These are phyloP conservation scores for Yarrowia sp. DNA, from an alignment of 805 yeast species.

Conservation along the genomic window DNA sequence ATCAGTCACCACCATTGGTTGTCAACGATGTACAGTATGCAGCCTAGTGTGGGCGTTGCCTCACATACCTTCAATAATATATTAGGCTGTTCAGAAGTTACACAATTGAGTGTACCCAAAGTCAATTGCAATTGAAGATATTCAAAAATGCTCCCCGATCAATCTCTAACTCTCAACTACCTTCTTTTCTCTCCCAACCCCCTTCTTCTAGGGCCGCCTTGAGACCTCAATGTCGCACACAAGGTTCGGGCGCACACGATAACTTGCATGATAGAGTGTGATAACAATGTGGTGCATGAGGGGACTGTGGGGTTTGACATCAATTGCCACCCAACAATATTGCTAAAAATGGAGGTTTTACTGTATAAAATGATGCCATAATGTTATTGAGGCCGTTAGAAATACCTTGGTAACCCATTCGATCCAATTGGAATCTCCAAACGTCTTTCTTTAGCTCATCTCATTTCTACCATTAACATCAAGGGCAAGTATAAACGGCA, in stretches of 20 bases:
- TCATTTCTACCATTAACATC: neutral
- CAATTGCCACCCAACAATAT: neutral
- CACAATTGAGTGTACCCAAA: too few relatives aligned
- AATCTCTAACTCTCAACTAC: too few relatives aligned
- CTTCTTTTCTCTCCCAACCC: neutral
- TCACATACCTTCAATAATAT: too few relatives aligned
- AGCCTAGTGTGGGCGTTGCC: too few relatives aligned
- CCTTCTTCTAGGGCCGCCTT: neutral
- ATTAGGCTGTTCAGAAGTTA: too few relatives aligned
- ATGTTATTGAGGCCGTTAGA: neutral
- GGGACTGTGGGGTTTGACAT: conserved; percentile 8
- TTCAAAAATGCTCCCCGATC: too few relatives aligned
- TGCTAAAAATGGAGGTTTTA: neutral
- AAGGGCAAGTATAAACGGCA: neutral
- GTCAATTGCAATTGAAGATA: too few relatives aligned
- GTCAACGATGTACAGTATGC: too few relatives aligned
- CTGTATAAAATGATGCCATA: neutral
- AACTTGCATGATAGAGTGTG: conserved; percentile 5
- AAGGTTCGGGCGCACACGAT: conserved; percentile 5
- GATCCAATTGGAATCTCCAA: neutral
- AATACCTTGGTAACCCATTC: too few relatives aligned
- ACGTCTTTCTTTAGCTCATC: neutral
- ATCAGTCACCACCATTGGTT: too few relatives aligned
- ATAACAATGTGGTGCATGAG: conserved; percentile 6
- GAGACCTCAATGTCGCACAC: neutral